Percentiles rank a stretch among this genome's conserved stretches.
phyloP scores from a whole-genome alignment of 345 rosid species.

The Syzygium oleosum region DNA sequence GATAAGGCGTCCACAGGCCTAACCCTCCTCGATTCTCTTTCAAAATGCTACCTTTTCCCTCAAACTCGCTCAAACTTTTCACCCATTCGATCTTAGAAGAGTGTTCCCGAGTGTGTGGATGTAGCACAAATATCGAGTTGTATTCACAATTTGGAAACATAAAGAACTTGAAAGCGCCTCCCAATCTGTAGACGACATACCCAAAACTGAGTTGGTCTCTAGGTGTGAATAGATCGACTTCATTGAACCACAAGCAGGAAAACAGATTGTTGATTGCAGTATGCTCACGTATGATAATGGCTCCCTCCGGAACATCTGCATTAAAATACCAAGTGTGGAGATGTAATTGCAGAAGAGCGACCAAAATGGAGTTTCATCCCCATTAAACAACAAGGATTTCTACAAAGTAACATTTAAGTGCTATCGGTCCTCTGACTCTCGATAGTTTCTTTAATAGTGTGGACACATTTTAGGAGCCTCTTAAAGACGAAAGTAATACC shows the following conservation, averaged over 20 bases:
- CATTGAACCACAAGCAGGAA: conserved; percentile 96
- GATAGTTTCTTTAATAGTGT: background rate
- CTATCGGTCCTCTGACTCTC: background rate
- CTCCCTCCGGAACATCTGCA: conserved; percentile 99
- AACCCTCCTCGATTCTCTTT: conserved; percentile 86
- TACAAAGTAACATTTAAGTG: background rate
- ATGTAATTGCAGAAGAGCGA: background rate
- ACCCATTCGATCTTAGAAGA: conserved; percentile 97
- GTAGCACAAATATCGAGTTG: conserved; percentile 73
- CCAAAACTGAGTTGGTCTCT: conserved; percentile 98
- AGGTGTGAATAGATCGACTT: conserved; percentile 92
- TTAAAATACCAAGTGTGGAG: background rate
- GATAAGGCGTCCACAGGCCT: conserved; percentile 94
- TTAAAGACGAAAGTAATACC: background rate
- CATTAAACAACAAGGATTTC: background rate
- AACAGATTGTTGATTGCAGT: conserved; percentile 73
- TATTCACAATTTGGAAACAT: conserved; percentile 97
- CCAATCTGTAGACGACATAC: conserved; percentile 68
- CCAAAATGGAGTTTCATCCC: background rate
- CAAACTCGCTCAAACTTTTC: conserved; percentile 56
- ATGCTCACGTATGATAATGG: conserved; percentile 79
- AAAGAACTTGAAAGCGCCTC: conserved; percentile 54
- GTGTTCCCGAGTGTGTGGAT: conserved; percentile 92
- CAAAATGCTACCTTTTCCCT: conserved; percentile 72
- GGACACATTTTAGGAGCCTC: background rate